phyloP scores from a whole-genome alignment of 2,329 filamentous ascomycete species.

The Trichoderma atroviride region DNA sequence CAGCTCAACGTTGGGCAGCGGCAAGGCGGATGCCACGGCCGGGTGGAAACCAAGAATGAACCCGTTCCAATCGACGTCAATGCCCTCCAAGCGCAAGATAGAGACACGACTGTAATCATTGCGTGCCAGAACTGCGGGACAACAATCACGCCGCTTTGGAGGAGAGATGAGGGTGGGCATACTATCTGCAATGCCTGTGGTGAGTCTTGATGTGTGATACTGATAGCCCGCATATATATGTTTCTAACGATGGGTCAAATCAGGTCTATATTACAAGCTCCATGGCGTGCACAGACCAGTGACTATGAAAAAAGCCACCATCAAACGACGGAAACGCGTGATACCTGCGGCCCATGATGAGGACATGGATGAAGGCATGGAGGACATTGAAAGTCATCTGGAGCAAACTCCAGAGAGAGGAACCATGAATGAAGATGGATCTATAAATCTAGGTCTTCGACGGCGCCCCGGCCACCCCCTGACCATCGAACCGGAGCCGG shows the following conservation, averaged over 20 bases:
- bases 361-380: conserved; percentile 53
- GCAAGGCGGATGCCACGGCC: conserved; percentile 41
- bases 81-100: conserved; percentile 38
- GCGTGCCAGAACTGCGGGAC: conserved; percentile 97
- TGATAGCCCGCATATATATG: not conserved
- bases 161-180: conserved; percentile 89
- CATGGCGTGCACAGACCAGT: conserved; percentile 91
- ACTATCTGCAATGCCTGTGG: conserved; percentile 99
- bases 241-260: conserved; percentile 9
- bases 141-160: conserved; percentile 94
- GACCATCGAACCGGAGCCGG: conserved; percentile 52
- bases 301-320: conserved; percentile 98
- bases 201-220: conserved; percentile 51
- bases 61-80: conserved; percentile 41
- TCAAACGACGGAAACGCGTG: conserved; percentile 92
- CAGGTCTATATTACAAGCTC: conserved; percentile 93
- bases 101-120: conserved; percentile 60
- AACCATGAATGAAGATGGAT: conserved; percentile 64
- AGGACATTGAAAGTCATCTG: conserved; percentile 45
- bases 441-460: conserved; percentile 63
- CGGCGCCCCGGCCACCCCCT: conserved; percentile 50
- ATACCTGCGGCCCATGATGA: conserved; percentile 71
- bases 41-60: conserved; percentile 34
- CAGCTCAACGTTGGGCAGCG: conserved; percentile 64
- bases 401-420: conserved; percentile 53